phyloP scores from a whole-genome alignment of 2,329 filamentous ascomycete species.

The Sporothrix inflata region DNA sequence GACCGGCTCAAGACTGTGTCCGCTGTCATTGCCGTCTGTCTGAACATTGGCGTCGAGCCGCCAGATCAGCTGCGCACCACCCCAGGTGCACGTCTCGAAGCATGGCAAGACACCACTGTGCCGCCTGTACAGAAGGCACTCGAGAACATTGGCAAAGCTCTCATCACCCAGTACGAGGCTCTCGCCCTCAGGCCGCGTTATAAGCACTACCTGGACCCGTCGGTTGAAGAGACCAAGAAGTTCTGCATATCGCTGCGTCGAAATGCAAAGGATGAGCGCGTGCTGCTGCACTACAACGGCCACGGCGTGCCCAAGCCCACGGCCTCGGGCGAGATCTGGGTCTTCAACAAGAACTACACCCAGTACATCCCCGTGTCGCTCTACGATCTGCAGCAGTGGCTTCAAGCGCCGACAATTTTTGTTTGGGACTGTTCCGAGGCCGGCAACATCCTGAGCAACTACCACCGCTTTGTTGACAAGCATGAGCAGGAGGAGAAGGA shows the following conservation, averaged over 20 bases:
- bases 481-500: constrained; percentile 89
- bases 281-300: constrained; percentile 98
- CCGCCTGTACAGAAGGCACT: constrained; percentile 81
- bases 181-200: constrained; percentile 94
- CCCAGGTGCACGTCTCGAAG: constrained; percentile 90
- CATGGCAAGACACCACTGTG: constrained; percentile 90
- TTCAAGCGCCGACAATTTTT: constrained; percentile 92
- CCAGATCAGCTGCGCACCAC: constrained; percentile 96
- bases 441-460: constrained; percentile 93
- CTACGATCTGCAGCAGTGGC: constrained; percentile 93
- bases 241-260: constrained; percentile 88
- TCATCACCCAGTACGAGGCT: constrained; percentile 97
- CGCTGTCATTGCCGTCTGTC: constrained; percentile 87
- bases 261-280: constrained; percentile 93
- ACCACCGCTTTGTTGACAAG: constrained; percentile 91
- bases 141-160: constrained; percentile 90
- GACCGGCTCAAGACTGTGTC: constrained; percentile 96
- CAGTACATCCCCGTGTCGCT: constrained; percentile 97
- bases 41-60: constrained; percentile 97
- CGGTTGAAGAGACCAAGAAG: constrained; percentile 95
- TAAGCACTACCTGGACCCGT: constrained; percentile 95
- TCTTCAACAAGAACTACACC: constrained; percentile 98
- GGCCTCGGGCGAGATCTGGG: constrained; percentile 96
- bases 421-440: constrained; percentile 98
- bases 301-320: constrained; percentile 97